Conservation (phyloP, 441 rosid genomes). For the Gossypium gossypioides region DNA sequence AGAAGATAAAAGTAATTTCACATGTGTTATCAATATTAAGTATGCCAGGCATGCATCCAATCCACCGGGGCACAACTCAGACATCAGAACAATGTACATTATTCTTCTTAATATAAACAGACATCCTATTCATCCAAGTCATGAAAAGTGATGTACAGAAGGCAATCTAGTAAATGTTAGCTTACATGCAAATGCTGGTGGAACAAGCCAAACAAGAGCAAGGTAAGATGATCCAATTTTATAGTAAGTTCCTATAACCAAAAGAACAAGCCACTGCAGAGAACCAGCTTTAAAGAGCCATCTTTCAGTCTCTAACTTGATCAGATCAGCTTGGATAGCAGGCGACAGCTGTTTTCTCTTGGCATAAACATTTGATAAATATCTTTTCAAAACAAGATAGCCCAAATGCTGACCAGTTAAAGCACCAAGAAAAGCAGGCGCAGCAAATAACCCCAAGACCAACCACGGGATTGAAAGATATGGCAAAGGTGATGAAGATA, state of each 20-base stretch:
- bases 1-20: not conserved
- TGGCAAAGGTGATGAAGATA: slow-evolving; percentile 69
- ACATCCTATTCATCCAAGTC: slow-evolving; percentile 3
- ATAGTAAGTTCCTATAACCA: slow-evolving; percentile 60
- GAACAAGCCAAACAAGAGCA: slow-evolving; percentile 80
- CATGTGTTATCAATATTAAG: not conserved
- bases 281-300: slow-evolving; percentile 87
- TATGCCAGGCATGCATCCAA: not conserved
- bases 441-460: slow-evolving; percentile 68
- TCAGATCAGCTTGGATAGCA: slow-evolving; percentile 36
- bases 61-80: slow-evolving; percentile 9
- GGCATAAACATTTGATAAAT: slow-evolving; percentile 38
- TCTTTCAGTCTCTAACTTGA: slow-evolving; percentile 84
- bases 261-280: slow-evolving; percentile 76
- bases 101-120: slow-evolving; percentile 7
- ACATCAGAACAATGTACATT: not conserved
- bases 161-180: slow-evolving; percentile 10
- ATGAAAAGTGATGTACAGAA: slow-evolving; percentile 5
- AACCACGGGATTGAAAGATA: slow-evolving; percentile 78
- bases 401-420: slow-evolving; percentile 85
- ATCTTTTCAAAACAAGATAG: slow-evolving; percentile 41
- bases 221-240: slow-evolving; percentile 71
- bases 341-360: slow-evolving; percentile 45
- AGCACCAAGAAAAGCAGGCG: slow-evolving; percentile 86
- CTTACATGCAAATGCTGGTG: slow-evolving; percentile 97